These are phyloP conservation scores for Nectriaceae sp. DNA, from an alignment of 2,329 filamentous ascomycete species.

Conservation along the genomic window DNA sequence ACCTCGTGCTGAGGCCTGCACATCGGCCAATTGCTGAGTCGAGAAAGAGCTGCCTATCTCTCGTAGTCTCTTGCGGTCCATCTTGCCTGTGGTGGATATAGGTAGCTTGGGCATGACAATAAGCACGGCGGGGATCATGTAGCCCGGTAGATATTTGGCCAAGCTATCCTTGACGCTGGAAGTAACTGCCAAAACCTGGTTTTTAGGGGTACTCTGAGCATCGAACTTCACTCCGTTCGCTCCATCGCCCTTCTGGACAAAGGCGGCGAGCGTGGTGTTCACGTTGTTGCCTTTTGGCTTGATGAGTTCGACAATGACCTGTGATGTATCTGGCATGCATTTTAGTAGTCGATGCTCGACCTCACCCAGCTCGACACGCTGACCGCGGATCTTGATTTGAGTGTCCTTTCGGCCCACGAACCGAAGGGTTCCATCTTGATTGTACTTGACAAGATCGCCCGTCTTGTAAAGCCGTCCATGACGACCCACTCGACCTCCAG, in stretches of 20 bases:
- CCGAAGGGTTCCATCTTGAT: slow-evolving; percentile 41
- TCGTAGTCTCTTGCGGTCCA: slow-evolving; percentile 37
- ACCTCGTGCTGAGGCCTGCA: background rate
- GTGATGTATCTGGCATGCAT: background rate
- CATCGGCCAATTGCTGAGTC: background rate
- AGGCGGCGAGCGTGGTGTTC: background rate
- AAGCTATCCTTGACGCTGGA: background rate
- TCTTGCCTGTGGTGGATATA: slow-evolving; percentile 52
- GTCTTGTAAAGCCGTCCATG: slow-evolving; percentile 44
- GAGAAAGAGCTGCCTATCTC: background rate
- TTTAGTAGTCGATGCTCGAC: slow-evolving; percentile 19
- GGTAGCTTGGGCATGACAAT: slow-evolving; percentile 10
- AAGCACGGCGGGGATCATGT: slow-evolving; percentile 40
- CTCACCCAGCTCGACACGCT: slow-evolving; percentile 30
- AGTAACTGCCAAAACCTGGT: background rate
- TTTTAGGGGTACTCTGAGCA: background rate
- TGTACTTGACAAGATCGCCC: slow-evolving; percentile 49
- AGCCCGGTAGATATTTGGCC: background rate
- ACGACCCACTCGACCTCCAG: background rate
- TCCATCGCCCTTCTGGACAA: background rate
- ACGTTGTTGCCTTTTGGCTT: background rate
- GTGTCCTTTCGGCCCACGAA: slow-evolving; percentile 42
- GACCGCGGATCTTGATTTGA: slow-evolving; percentile 32
- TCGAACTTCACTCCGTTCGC: too few species aligned
- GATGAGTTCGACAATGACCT: background rate